Evolutionary conservation across 129 eudicot species (phyloP).

Genomic region (Chrysanthemum seticuspe): DNA sequence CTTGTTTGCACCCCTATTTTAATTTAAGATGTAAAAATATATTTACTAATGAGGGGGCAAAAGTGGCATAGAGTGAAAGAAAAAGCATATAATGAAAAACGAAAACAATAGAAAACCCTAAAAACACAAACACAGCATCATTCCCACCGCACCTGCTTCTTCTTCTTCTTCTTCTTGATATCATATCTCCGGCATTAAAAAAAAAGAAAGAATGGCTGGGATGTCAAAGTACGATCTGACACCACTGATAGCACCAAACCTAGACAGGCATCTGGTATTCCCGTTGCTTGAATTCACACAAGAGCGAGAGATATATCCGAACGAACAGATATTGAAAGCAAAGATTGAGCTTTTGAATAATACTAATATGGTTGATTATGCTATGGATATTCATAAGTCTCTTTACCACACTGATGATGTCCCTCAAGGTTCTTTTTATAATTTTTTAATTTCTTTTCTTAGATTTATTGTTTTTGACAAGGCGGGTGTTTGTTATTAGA

Average conservation of each 20-base stretch:
- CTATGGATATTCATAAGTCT: conserved; percentile 95
- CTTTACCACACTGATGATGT: conserved; percentile 90
- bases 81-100: background rate
- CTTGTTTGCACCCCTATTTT: too few species aligned
- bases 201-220: conserved; percentile 17
- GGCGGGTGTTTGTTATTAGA: conserved; percentile 38
- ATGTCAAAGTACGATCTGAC: conserved; percentile 85
- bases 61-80: background rate
- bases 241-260: conserved; percentile 76
- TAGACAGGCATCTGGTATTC: conserved; percentile 88
- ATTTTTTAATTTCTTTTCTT: too few species aligned
- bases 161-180: background rate
- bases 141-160: background rate
- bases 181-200: conserved; percentile 44
- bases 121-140: background rate
- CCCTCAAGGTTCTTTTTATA: conserved; percentile 59
- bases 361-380: conserved; percentile 97
- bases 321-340: conserved; percentile 72
- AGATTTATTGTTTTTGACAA: background rate
- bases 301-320: conserved; percentile 64
- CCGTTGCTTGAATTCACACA: conserved; percentile 87
- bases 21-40: too few species aligned
- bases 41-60: background rate
- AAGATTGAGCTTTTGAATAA: conserved; percentile 87
- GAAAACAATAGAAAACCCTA: background rate